Base-by-base conservation (phyloP, 192 early-diverging fungal genomes). In the Coemansia sp. region DNA sequence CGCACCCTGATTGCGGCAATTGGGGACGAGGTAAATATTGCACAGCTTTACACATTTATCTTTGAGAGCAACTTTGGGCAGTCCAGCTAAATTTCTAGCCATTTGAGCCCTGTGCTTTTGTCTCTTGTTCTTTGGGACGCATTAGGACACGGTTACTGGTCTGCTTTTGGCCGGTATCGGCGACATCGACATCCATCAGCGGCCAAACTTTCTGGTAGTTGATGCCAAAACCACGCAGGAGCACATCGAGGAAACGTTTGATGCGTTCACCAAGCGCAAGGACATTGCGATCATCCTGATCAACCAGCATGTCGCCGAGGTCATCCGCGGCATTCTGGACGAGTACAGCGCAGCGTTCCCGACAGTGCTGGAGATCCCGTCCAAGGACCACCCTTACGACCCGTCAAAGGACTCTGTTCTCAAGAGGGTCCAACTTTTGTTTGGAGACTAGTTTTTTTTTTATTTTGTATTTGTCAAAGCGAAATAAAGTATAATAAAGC, bases 311-410 rank as follows among this genome's bases (percentile, higher is more conserved):
- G 88, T 99, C 48, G 97, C 96, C 25, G 92, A 99, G 42, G 87
- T 90, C 66, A 96, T 99, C 63, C 86, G 97, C 29, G 85, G 88
- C 18, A 77, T 94, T 64, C 78, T 99, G 58, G 97, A 99, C 69
- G 92, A 90, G 48, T 89, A 98, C 72, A 82, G 88, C 34, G 89
- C 90, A 40, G 95, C 96, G 5, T 99, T 97, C 77, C 97, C 97
- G 4, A 96, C 97, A 7, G 87, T 99, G 18, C 87, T 99, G 60
- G 97, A 99, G 75, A 97, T 99, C 60, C 97, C 97, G 40, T 96
- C 95, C 52, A 99, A 99, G 85, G 96, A 99, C 77, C 93, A 97
- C 69, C 97, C 96, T 36, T 99, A 99, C 79, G 94, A 96, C 83
- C 90, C 90, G 25, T 84, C 86, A 64, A 91, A 91, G 78, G 92